Evolutionary conservation across 257 asterid genomes (phyloP), one percentile per base, ranked within the genome.

Genomic region (Solanum sparsipilum): DNA sequence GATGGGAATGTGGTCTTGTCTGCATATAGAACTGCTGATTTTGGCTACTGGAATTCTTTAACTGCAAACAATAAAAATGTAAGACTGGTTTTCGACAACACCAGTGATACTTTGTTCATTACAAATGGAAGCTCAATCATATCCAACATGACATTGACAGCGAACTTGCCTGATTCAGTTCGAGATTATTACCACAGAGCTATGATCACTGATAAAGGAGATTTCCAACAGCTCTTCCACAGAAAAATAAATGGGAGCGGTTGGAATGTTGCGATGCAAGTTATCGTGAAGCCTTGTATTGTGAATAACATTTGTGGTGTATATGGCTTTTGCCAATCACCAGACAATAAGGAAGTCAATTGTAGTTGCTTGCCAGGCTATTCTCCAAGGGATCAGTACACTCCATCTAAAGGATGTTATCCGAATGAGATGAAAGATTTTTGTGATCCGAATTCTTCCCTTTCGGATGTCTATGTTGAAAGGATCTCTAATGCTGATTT

Each of bases 301-400:
- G 86, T 84, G 29, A 84, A 34, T 21, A 84, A 84, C 74, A 84
- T 84, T 31, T 84, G 86, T 58, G 86, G 86, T 11, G 31, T 52
- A n/a, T 84, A 84, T 84, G 74, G 74, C 52, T 58, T 48, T 36
- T 84, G 74, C 48, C 29, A 52, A 16, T 84, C 74, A 31, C 6
- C 70, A 0, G 4, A 84, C 0, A 84, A 52, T 15, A 84, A 84
- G n/a, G 86, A 23, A 34, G 20, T 1, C 72, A 84, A 34, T 11
- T 84, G 74, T 21, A 46, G 32, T 31, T 84, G 86, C 74, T 84
- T 84, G 86, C 86, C 86, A 31, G 86, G 86, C 15, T 84, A 84
- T 63, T 84, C 74, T 32, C 86, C 71, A 4, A 52, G 44, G 32
- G 86, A 84, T 84, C 86, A 6, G 4, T 31, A 20, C 38, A 12